phyloP scores from a whole-genome alignment of 805 yeast genomes.

The Hanseniaspora osmophila region DNA sequence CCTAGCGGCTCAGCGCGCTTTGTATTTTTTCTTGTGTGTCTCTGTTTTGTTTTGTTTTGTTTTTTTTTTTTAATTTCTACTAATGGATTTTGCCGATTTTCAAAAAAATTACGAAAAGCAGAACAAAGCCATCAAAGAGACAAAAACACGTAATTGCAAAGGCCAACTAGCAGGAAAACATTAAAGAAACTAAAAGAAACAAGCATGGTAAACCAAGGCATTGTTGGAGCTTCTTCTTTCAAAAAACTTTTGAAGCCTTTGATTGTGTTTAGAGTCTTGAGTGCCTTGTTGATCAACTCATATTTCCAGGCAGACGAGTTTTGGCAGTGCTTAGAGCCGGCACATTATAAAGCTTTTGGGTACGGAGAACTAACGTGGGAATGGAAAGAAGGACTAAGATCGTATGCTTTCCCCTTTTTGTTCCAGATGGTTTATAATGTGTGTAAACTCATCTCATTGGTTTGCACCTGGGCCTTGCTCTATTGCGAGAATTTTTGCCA shows the following conservation, averaged over 20 bases:
- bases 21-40: too few species aligned
- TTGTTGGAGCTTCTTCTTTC: neutral
- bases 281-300: conserved; percentile 30
- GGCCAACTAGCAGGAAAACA: neutral
- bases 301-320: conserved; percentile 95
- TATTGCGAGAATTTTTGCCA: neutral
- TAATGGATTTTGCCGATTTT: too few species aligned
- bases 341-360: conserved; percentile 59
- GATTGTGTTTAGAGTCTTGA: neutral
- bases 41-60: too few species aligned
- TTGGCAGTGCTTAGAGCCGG: conserved; percentile 88
- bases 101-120: too few species aligned
- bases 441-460: conserved; percentile 24
- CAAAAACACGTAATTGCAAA: too few species aligned
- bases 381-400: conserved; percentile 65
- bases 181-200: neutral
- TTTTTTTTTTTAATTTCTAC: too few species aligned
- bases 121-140: too few species aligned
- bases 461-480: neutral
- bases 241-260: neutral
- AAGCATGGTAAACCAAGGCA: neutral
- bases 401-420: conserved; percentile 66
- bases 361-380: conserved; percentile 91
- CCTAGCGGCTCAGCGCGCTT: too few species aligned
- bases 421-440: conserved; percentile 28